A percentile compares a stretch with the other conserved stretches of the same genome.
Evolutionary conservation across 768 basidiomycete species (phyloP).

Genomic region (Galerina sulciceps): DNA sequence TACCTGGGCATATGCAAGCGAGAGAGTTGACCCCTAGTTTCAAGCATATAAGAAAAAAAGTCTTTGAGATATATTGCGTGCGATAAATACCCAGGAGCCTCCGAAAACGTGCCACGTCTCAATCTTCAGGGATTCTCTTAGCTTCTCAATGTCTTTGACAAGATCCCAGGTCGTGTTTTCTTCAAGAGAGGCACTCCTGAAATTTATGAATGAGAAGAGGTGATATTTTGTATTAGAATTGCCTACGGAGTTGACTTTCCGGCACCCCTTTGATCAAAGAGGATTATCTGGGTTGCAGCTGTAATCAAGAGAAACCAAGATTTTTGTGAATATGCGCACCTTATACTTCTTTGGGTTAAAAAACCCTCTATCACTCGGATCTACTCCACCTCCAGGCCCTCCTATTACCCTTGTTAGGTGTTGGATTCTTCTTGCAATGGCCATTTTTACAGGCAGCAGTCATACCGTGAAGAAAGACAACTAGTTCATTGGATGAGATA

Average conservation of each 20-base stretch:
- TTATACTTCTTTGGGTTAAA: conserved; percentile 89
- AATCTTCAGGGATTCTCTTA: conserved; percentile 75
- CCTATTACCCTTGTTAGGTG: conserved; percentile 38
- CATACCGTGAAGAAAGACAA: conserved; percentile 80
- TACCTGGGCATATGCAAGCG: conserved; percentile 86
- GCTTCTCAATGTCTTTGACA: conserved; percentile 85
- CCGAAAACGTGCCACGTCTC: conserved; percentile 96
- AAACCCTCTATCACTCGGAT: conserved; percentile 70
- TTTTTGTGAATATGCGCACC: conserved; percentile 35
- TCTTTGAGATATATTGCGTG: not conserved
- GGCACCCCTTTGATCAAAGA: conserved; percentile 89
- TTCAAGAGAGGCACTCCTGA: conserved; percentile 71
- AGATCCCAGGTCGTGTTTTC: conserved; percentile 96
- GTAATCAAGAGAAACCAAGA: not conserved
- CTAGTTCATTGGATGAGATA: conserved; percentile 34
- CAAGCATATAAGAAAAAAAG: not conserved
- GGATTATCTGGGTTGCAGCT: conserved; percentile 59
- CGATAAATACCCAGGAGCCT: conserved; percentile 75
- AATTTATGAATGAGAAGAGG: not conserved
- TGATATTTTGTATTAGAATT: not conserved
- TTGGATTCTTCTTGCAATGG: conserved; percentile 2
- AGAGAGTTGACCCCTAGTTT: conserved; percentile 79
- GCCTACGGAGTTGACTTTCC: conserved; percentile 85
- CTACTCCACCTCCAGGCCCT: conserved; percentile 82
- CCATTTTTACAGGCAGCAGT: not conserved